These are phyloP conservation scores for Alternaria gansuensis DNA, from an alignment of 2,329 filamentous ascomycete genomes.

Conservation along the genomic window DNA sequence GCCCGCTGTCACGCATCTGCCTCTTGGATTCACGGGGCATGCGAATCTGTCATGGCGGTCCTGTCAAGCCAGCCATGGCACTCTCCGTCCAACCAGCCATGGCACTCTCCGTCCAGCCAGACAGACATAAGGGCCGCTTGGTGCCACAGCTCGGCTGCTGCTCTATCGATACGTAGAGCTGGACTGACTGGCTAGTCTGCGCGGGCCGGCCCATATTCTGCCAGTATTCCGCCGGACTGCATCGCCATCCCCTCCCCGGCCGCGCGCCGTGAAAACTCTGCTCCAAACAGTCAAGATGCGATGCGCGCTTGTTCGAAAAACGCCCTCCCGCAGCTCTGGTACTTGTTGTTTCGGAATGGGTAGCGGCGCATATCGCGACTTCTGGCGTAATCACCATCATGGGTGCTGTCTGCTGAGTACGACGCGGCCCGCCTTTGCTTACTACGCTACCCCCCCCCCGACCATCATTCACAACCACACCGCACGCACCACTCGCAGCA, in stretches of 20 bases:
- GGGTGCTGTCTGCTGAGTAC: slow-evolving; percentile 29
- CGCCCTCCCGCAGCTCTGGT: slow-evolving; percentile 12
- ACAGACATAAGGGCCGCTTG: slow-evolving; percentile 19
- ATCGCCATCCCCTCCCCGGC: slow-evolving; percentile 32
- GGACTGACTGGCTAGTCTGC: slow-evolving; percentile 34
- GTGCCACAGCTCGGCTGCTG: slow-evolving; percentile 36
- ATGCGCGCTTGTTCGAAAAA: slow-evolving; percentile 22
- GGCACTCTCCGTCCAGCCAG: slow-evolving; percentile 3
- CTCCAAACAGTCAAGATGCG: slow-evolving; percentile 32
- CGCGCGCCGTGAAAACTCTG: slow-evolving; percentile 36
- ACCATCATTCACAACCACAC: slow-evolving; percentile 15
- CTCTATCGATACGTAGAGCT: slow-evolving; percentile 33
- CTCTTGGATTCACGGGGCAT: slow-evolving; percentile 13
- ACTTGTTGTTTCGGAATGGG: slow-evolving; percentile 14
- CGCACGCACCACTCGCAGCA: slow-evolving; percentile 15
- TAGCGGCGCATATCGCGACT: slow-evolving; percentile 20
- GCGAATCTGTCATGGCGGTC: not conserved
- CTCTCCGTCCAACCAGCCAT: slow-evolving; percentile 1
- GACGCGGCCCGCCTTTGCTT: slow-evolving; percentile 11
- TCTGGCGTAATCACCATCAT: slow-evolving; percentile 28
- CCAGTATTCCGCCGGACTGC: slow-evolving; percentile 31
- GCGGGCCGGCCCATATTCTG: slow-evolving; percentile 46
- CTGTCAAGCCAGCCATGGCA: not conserved
- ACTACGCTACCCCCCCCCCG: slow-evolving; percentile 10
- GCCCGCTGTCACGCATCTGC: slow-evolving; percentile 22